Percentiles rank a stretch among this genome's conserved stretches.
phyloP scores from a whole-genome alignment of 257 asterid genomes.

The Primulina huaijiensis region DNA sequence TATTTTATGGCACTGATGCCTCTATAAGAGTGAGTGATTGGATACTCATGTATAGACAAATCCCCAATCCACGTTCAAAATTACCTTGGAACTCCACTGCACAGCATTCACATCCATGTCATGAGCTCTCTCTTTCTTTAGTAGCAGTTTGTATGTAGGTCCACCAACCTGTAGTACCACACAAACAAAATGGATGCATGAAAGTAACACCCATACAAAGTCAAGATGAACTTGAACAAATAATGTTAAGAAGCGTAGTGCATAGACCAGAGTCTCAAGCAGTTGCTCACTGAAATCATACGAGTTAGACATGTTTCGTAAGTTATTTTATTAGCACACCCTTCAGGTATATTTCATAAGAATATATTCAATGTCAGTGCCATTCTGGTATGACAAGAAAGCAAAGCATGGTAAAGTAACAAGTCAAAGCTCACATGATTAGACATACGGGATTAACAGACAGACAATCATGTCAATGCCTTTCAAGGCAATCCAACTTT shows the following conservation, averaged over 20 bases:
- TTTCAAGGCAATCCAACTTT: not conserved
- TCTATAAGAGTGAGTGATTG: not conserved
- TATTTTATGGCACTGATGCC: not conserved
- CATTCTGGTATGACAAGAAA: not conserved
- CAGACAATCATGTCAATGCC: not conserved
- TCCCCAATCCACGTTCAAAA: not conserved
- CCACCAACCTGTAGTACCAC: slow-evolving; percentile 50
- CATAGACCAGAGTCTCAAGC: not conserved
- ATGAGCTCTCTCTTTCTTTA: slow-evolving; percentile 84
- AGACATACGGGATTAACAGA: not conserved
- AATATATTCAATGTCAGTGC: not conserved
- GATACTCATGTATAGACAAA: not conserved
- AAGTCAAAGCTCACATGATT: not conserved
- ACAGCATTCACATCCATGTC: slow-evolving; percentile 86
- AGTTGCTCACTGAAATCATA: not conserved
- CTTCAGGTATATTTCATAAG: too few relatives aligned
- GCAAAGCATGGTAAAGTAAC: not conserved
- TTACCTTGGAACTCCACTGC: slow-evolving; percentile 78
- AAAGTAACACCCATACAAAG: not conserved
- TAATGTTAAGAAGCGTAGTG: not conserved
- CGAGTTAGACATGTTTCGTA: not conserved
- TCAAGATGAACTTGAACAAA: not conserved
- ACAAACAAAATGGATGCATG: slow-evolving; percentile 7
- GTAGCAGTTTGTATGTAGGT: slow-evolving; percentile 62
- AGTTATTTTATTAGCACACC: too few relatives aligned